These are phyloP conservation scores for Lablab purpureus DNA, from an alignment of 306 rosid genomes.

Conservation along the genomic window DNA sequence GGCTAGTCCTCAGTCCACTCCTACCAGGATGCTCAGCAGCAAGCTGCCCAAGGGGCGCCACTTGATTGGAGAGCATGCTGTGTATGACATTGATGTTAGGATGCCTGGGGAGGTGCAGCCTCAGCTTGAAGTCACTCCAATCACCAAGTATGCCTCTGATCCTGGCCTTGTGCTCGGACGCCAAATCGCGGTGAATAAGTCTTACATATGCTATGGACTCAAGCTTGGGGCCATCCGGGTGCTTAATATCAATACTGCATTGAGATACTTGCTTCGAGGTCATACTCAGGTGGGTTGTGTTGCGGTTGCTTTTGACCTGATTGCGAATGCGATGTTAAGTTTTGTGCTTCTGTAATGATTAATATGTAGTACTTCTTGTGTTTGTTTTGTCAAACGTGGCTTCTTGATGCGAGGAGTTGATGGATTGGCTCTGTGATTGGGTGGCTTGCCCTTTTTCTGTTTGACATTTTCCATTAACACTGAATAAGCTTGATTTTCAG, in stretches of 20 bases:
- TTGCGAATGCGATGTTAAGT: background rate
- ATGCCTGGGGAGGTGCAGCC: conserved; percentile 72
- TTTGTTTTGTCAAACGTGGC: conserved; percentile 27
- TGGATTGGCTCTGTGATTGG: conserved; percentile 28
- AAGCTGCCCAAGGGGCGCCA: conserved; percentile 71
- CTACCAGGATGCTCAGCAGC: conserved; percentile 63
- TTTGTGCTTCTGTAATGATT: conserved; percentile 25
- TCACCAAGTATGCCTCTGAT: conserved; percentile 78
- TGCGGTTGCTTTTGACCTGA: conserved; percentile 32
- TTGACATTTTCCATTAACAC: conserved; percentile 33
- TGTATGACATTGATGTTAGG: conserved; percentile 66
- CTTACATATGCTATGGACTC: conserved; percentile 81
- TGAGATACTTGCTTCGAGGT: conserved; percentile 78
- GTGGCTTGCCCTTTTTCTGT: conserved; percentile 14
- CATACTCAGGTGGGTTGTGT: conserved; percentile 69
- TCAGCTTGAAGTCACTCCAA: conserved; percentile 81
- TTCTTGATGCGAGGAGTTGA: conserved; percentile 38
- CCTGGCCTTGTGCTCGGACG: conserved; percentile 73
- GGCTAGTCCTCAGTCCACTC: conserved; percentile 50
- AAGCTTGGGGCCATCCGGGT: conserved; percentile 74
- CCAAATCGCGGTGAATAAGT: conserved; percentile 75
- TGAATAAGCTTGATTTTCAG: conserved; percentile 1
- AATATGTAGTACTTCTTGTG: conserved; percentile 31
- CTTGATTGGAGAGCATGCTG: conserved; percentile 57
- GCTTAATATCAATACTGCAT: conserved; percentile 72